Base-by-base conservation (phyloP, 495 filamentous ascomycete genomes). In the Parathielavia appendiculata region DNA sequence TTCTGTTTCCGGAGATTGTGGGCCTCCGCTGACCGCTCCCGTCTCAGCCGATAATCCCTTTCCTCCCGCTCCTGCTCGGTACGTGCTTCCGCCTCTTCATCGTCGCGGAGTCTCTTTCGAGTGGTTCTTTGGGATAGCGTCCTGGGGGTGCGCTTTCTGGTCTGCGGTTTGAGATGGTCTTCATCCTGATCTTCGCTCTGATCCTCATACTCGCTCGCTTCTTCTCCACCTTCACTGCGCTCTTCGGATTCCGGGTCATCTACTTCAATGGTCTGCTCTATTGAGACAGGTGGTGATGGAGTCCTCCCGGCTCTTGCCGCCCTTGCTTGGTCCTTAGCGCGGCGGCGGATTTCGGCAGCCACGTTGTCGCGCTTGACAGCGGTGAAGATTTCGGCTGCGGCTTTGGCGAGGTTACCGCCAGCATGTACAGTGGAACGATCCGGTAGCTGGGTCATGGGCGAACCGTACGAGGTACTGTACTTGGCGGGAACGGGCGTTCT, bases 381-480 rank as follows among this genome's bases (percentile, higher is more conserved):
- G 22, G 54, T 46, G 46, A 65, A 54, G 3, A 67, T 44, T 14
- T 63, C 50, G 35, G 57, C 57, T 2, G 66, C 58, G 2, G 62
- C 65, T 17, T 54, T 40, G 9, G 20, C 19, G 49, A 67, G 57
- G 39, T 54, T 61, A 12, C 48, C 57, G 20, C 59, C 59, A 20
- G 50, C 58, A 30, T 51, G 51, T 17, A 66, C 45, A 0, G 19
- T 36, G 30, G 39, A 20, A 20, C 57, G 54, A 23, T 65, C 60
- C 10, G 68, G 69, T 32, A 65, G 53, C 36, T 65, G 58, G 5
- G 60, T 30, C 40, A 67, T 49, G 36, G 68, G 54, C 5, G 69
- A 69, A 50, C 69, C 69, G 54, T 72, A 72, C 0, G 66, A 63
- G 12, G 60, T 63, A 59, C 69, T 72, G 57, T 67, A 66, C 56